Conservation (phyloP, 2,329 filamentous ascomycete species). For the Hypoxylon sp. region DNA sequence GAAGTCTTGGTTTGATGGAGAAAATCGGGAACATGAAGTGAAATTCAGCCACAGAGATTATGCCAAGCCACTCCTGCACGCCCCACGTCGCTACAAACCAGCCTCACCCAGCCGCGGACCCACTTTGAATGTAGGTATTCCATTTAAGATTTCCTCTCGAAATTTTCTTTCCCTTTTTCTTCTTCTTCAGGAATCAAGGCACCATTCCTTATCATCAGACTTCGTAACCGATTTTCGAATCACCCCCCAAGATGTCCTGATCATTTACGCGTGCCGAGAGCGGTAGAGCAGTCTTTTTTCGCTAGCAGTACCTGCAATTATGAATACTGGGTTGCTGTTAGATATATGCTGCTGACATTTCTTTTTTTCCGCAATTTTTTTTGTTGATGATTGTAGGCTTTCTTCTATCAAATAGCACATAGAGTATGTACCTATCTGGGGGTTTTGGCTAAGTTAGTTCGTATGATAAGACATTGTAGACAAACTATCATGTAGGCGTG, state of each 20-base stretch:
- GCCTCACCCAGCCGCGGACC: constrained; percentile 3
- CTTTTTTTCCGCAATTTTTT: constrained; percentile 36
- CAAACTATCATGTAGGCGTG: too few species aligned
- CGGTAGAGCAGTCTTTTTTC: constrained; percentile 88
- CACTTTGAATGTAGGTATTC: constrained; percentile 9
- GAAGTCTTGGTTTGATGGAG: constrained; percentile 10
- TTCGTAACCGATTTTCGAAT: constrained; percentile 55
- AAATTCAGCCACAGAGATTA: not conserved
- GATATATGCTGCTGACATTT: constrained; percentile 93
- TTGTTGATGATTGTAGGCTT: not conserved
- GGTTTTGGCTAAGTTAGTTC: not conserved
- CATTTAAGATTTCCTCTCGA: constrained; percentile 2
- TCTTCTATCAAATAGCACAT: not conserved
- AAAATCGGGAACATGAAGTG: not conserved
- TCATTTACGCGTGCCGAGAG: constrained; percentile 94
- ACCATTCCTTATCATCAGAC: constrained; percentile 96
- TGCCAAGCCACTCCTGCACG: not conserved
- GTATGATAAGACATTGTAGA: not conserved
- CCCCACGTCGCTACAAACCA: constrained; percentile 2
- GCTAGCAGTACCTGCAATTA: constrained; percentile 91
- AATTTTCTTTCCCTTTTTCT: constrained; percentile 51
- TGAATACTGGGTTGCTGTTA: constrained; percentile 90
- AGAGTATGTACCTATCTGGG: not conserved
- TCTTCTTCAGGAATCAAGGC: constrained; percentile 67
- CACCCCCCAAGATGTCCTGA: constrained; percentile 82